Conservation (phyloP, 176 grass and related monocot genomes). For the Calamus simplicifolius region DNA sequence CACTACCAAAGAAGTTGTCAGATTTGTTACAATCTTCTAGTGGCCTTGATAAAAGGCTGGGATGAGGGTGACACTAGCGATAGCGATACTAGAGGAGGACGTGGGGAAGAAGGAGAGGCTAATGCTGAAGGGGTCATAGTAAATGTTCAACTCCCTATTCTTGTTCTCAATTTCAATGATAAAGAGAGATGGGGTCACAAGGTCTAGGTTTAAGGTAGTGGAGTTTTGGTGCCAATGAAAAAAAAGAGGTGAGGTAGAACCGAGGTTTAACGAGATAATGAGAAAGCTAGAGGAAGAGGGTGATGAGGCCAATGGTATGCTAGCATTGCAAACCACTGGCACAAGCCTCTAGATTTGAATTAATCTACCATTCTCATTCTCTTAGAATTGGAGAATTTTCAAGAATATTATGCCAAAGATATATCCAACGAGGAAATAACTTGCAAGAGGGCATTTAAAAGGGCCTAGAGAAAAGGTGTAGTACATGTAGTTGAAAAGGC, state of each 20-base stretch:
- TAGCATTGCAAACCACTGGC: background rate
- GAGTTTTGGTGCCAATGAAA: background rate
- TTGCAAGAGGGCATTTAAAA: no score
- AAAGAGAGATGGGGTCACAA: background rate
- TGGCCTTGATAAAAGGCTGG: constrained; percentile 19
- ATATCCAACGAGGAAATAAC: no score
- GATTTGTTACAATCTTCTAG: background rate
- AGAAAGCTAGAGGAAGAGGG: background rate
- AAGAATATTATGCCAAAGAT: no score
- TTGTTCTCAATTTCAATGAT: background rate
- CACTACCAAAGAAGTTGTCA: background rate
- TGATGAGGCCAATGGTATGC: background rate
- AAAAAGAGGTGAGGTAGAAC: background rate
- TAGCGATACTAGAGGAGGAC: no score
- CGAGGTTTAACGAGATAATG: background rate
- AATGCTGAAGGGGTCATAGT: constrained; percentile 7
- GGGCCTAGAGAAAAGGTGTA: no score
- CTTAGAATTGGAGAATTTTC: no score
- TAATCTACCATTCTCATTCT: no score
- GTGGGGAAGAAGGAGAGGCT: background rate
- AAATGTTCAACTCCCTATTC: constrained; percentile 2
- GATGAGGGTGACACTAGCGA: background rate
- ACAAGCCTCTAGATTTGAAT: background rate
- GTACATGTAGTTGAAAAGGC: no score
- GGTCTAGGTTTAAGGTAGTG: background rate